A percentile compares a stretch with the other conserved stretches of the same genome.
phyloP scores from a whole-genome alignment of 1,284 basidiomycete species.

The Phylloporus sp. region DNA sequence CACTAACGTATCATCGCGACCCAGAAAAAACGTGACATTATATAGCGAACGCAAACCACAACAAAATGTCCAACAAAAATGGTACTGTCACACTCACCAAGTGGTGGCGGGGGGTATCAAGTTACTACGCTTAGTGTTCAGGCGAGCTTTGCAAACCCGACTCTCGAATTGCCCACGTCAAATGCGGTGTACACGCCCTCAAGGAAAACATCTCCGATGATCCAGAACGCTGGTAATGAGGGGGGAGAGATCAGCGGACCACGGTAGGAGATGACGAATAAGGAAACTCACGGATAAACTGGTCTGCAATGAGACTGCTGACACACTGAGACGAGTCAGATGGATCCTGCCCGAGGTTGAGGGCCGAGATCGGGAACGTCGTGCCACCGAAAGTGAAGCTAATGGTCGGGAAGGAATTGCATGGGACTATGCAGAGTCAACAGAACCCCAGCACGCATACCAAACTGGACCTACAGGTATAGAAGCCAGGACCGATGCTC shows the following conservation, averaged over 20 bases:
- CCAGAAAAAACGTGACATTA: no score
- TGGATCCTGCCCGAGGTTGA: constrained; percentile 17
- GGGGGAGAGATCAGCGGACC: no score
- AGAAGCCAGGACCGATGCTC: constrained; percentile 5
- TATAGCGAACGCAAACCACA: no score
- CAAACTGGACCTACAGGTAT: constrained; percentile 10
- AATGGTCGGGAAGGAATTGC: constrained; percentile 17
- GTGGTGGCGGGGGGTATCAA: no score
- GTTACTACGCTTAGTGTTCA: background rate
- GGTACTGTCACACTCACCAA: no score
- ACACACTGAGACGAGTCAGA: constrained; percentile 18
- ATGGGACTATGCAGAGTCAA: constrained; percentile 15
- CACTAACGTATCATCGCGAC: no score
- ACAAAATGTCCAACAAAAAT: no score
- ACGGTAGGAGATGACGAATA: background rate
- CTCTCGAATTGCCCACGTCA: constrained; percentile 15
- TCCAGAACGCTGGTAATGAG: constrained; percentile 12
- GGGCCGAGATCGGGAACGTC: constrained; percentile 13
- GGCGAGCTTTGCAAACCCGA: constrained; percentile 29
- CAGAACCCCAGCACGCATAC: background rate
- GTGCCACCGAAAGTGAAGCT: constrained; percentile 13
- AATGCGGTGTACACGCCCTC: constrained; percentile 21
- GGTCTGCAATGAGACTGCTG: constrained; percentile 10
- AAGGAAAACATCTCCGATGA: constrained; percentile 17
- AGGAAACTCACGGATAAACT: constrained; percentile 6